These are phyloP conservation scores for Candida germanica DNA, from an alignment of 805 yeast genomes.

Conservation along the genomic window DNA sequence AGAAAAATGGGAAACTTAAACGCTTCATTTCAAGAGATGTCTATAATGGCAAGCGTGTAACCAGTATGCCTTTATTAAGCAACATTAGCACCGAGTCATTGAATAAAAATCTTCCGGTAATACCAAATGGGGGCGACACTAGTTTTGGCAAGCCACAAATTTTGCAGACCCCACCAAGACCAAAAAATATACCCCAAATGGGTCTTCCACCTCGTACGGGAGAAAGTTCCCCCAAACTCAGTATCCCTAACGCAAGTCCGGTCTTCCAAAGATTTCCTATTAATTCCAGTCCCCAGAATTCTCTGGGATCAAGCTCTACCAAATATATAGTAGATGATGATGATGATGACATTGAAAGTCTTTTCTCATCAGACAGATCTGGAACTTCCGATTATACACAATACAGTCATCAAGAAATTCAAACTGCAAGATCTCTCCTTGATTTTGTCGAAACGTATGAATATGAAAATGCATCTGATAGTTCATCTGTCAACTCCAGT, in stretches of 20 bases:
- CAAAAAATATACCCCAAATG: no score
- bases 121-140: conserved; percentile 4
- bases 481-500: background rate
- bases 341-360: conserved; percentile 9
- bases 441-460: conserved; percentile 9
- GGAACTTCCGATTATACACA: conserved; percentile 4
- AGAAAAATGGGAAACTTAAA: conserved; percentile 19
- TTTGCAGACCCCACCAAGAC: background rate
- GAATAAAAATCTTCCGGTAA: conserved; percentile 5
- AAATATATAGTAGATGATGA: conserved; percentile 9
- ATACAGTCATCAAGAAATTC: conserved; percentile 2
- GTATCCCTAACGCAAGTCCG: no score
- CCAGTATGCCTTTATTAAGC: conserved; percentile 12
- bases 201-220: no score
- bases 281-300: no score
- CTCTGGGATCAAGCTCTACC: no score
- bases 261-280: no score
- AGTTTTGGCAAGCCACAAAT: background rate
- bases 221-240: no score
- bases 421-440: conserved; percentile 7
- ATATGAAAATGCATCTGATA: conserved; percentile 1
- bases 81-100: conserved; percentile 1
- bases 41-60: conserved; percentile 4
- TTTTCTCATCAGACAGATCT: conserved; percentile 7
- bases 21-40: conserved; percentile 13